Evolutionary conservation across 2,329 filamentous ascomycete species (phyloP), one percentile per base, ranked within the genome.

Genomic region (Paecilomyces sp.): DNA sequence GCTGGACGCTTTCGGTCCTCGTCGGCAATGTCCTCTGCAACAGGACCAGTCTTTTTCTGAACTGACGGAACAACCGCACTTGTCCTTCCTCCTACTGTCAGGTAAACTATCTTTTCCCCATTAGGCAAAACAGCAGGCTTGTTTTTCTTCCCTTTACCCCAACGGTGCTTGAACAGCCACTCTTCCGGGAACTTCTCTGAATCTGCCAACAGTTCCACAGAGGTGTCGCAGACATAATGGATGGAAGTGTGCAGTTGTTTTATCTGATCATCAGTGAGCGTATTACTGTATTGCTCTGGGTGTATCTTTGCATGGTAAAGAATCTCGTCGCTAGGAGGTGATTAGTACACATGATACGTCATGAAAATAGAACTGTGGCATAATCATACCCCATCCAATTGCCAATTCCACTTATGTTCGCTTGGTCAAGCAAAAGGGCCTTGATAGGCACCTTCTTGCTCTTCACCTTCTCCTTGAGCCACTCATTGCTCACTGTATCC

Each of bases 201-300:
- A 64, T 97, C 92, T 2, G 86, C 91, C 5, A 96, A 81, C 28
- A 87, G 80, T 55, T 90, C 90, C 22, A 93, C 87, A 0, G 93
- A 90, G 0, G 86, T 88, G 61, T 88, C 83, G 71, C 91, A 96
- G 8, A 99, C 88, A 63, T 90, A 86, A 60, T 88, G 82, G 52
- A 97, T 87, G 0, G 87, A 83, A 8, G 86, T 80, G 72, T 94
- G 88, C 1, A 99, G 79, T 47, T 80, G 81, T 64, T 84, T 82
- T 63, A 95, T 85, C 72, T 97, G 88, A 0, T 77, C 81, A 33
- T 90, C 85, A 62, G 73, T 81, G 65, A 97, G 89, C 0, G 90
- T 89, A 68, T 97, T 88, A 75, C 88, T 91, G 76, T 95, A 95
- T 71, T 96, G 91, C 72, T 97, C 93, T 0, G 94, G 94, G 66